Evolutionary conservation across 202 grass and related monocot genomes (phyloP), one percentile per base, ranked within the genome.

Genomic region (Eragrostis tef): DNA sequence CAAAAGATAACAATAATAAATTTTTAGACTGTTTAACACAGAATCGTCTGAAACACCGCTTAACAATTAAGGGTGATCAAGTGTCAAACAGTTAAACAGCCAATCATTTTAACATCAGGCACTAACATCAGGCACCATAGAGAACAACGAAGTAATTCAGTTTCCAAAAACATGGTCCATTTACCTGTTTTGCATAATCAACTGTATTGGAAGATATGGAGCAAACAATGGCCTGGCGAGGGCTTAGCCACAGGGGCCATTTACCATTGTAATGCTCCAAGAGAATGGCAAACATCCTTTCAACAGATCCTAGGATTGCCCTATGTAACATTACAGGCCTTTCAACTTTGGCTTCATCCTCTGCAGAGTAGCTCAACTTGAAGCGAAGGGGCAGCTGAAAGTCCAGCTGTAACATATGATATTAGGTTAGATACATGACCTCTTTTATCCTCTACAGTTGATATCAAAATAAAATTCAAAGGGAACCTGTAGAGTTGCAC

Each of bases 261-360:
- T 98, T 98, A 80, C 96, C 96, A 74, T 95, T 98, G 76, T 98
- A 98, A 88, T 98, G 96, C 83, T 98, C 96, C 86, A 98, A 89
- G 72, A 98, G 92, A 84, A 98, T 95, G n/a, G 96, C 96, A 87
- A 98, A 57, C 96, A 98, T 98, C 73, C 96, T 89, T 89, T 98
- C 96, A 57, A 98, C 96, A 65, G 96, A 98, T 39, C 96, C 96
- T 62, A 98, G 67, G 67, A 98, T 95, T 48, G 92, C 92, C 49
- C 96, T 89, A 85, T 95, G 96, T 85, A 98, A 86, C 96, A 98
- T 98, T 49, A 98, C 96, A 73, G 96, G 96, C 67, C 90, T 98
- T 87, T 95, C 96, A 67, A 91, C 78, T 86, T 95, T 95, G 25
- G 86, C 90, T 84, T 98, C 96, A 72, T 98, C 92, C 85, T 98